Evolutionary conservation across 1,284 basidiomycete genomes (phyloP).

Genomic region (Thelephora terrestris): DNA sequence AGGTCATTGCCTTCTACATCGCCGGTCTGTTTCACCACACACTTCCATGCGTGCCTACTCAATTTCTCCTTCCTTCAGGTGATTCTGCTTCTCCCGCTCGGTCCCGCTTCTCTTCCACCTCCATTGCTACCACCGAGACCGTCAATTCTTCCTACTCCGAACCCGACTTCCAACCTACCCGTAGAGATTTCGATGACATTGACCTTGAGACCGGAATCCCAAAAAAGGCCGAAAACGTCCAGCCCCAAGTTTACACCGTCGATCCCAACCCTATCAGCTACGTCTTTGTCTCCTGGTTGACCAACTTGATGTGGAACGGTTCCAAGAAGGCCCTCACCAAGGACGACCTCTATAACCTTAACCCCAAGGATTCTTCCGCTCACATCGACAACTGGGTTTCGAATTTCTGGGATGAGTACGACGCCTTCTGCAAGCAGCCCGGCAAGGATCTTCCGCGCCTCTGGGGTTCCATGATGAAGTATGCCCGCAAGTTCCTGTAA

Average conservation of each 20-base stretch:
- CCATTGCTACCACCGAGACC: not conserved
- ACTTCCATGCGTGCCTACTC: not conserved
- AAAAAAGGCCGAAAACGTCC: not conserved
- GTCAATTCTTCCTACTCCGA: not conserved
- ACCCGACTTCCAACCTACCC: not conserved
- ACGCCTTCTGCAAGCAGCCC: not conserved
- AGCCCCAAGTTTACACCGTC: slow-evolving; percentile 1
- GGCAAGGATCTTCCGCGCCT: not conserved
- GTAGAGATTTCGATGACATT: not conserved
- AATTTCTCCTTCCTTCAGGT: not conserved
- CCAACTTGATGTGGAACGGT: slow-evolving; percentile 1
- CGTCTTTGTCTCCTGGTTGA: slow-evolving; percentile 3
- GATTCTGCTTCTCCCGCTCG: not conserved
- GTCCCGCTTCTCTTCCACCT: not conserved
- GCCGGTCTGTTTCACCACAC: not conserved
- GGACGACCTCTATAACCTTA: not conserved
- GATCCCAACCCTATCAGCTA: slow-evolving; percentile 1
- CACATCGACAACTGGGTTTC: not conserved
- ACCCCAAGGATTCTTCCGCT: not conserved
- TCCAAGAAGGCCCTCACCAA: not conserved
- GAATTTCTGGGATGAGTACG: slow-evolving; percentile 2
- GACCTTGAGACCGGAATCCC: not conserved
- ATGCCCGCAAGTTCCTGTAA: not conserved
- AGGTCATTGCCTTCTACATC: not conserved
- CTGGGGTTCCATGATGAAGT: not conserved